Conservation (phyloP, 345 rosid genomes). For the Streptanthus diversifolius region DNA sequence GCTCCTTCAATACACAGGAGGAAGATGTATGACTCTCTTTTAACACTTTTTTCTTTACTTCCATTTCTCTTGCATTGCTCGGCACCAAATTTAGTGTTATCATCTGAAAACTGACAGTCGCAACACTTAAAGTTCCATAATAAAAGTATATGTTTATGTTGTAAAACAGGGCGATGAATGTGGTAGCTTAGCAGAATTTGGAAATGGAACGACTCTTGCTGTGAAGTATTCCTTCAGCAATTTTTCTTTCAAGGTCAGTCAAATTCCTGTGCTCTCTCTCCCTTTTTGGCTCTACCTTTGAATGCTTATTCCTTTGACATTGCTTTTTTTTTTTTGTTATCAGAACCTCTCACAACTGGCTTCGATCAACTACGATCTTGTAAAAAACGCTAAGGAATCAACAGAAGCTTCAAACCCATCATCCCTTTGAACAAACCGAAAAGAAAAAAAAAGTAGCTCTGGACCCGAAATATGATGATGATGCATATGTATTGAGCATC, state of each 20-base stretch:
- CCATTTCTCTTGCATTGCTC: neutral
- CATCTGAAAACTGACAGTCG: neutral
- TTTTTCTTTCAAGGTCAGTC: slow-evolving; percentile 85
- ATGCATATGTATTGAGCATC: neutral
- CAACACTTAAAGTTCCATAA: neutral
- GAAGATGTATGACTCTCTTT: slow-evolving; percentile 57
- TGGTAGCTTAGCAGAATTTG: slow-evolving; percentile 74
- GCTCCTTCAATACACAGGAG: slow-evolving; percentile 63
- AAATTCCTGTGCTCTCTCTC: neutral
- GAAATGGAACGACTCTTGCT: slow-evolving; percentile 51
- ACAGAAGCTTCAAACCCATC: slow-evolving; percentile 49
- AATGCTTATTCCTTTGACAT: neutral
- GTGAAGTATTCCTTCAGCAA: slow-evolving; percentile 91
- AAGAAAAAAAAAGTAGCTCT: neutral
- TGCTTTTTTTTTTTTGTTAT: neutral
- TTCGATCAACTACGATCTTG: slow-evolving; percentile 82
- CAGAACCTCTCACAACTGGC: slow-evolving; percentile 94
- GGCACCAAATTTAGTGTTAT: neutral
- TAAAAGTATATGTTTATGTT: neutral
- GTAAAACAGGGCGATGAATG: slow-evolving; percentile 74
- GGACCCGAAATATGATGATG: slow-evolving; percentile 20
- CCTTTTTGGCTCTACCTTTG: neutral
- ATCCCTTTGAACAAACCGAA: slow-evolving; percentile 13
- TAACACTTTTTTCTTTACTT: neutral
- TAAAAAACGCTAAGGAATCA: slow-evolving; percentile 55